These are phyloP conservation scores for Emmonsiellopsis sp. DNA, from an alignment of 2,329 filamentous ascomycete genomes.

Conservation along the genomic window DNA sequence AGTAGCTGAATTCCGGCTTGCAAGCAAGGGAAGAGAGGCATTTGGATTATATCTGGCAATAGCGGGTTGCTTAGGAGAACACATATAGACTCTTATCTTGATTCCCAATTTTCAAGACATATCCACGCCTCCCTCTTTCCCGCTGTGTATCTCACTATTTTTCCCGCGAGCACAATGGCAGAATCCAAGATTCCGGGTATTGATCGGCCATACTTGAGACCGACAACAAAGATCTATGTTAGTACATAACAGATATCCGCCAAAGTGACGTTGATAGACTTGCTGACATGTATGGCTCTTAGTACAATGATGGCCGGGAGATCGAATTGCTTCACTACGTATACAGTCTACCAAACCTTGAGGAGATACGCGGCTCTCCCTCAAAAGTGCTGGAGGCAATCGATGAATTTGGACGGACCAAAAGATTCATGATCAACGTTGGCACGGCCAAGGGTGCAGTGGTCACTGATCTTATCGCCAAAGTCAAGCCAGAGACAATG, in stretches of 20 bases:
- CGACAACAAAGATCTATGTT: background rate
- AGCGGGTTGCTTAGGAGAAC: no score
- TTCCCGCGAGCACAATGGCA: background rate
- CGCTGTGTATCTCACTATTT: no score
- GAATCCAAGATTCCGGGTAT: background rate
- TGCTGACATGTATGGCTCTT: background rate
- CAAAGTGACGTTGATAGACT: background rate
- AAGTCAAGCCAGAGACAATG: conserved; percentile 58
- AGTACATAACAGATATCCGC: background rate
- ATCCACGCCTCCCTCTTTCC: no score
- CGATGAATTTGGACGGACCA: conserved; percentile 56
- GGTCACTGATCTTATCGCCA: conserved; percentile 57
- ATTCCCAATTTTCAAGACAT: no score
- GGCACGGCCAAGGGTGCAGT: conserved; percentile 65
- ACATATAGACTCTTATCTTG: no score
- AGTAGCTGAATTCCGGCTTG: no score
- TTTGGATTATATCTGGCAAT: no score
- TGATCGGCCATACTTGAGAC: background rate
- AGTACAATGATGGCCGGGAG: conserved; percentile 64
- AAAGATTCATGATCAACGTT: conserved; percentile 72
- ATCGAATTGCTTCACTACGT: conserved; percentile 63
- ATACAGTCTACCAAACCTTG: conserved; percentile 51
- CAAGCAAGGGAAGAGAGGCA: no score
- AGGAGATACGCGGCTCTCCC: conserved; percentile 56
- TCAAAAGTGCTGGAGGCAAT: conserved; percentile 57